Evolutionary conservation across 306 rosid genomes (phyloP).

Genomic region (Fragaria vesca): DNA sequence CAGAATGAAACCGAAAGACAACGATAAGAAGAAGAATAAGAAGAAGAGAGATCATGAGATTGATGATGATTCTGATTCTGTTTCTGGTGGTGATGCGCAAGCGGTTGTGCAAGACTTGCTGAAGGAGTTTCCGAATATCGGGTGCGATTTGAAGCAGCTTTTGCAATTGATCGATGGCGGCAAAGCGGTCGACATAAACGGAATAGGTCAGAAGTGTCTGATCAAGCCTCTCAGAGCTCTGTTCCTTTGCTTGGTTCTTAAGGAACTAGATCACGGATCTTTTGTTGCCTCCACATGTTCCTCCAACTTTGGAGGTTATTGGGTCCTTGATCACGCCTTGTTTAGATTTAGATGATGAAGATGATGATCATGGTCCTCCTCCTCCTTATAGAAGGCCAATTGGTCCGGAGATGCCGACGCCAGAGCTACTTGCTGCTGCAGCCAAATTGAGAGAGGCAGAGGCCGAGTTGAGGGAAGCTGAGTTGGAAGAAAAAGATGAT

Average conservation of each 20-base stretch:
- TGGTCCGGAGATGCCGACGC: slow-evolving; percentile 93
- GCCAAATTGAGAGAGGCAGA: slow-evolving; percentile 90
- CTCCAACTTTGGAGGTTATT: slow-evolving; percentile 66
- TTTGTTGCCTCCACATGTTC: slow-evolving; percentile 57
- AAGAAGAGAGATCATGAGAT: slow-evolving; percentile 36
- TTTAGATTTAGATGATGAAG: slow-evolving; percentile 20
- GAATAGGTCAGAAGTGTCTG: slow-evolving; percentile 60
- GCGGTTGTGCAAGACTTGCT: slow-evolving; percentile 42
- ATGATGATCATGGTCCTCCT: too few species aligned
- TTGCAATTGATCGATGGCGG: slow-evolving; percentile 83
- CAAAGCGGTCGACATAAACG: slow-evolving; percentile 88
- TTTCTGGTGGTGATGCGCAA: slow-evolving; percentile 38
- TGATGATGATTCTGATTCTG: slow-evolving; percentile 21
- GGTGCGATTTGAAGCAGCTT: slow-evolving; percentile 70
- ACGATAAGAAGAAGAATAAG: slow-evolving; percentile 15
- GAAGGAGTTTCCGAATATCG: slow-evolving; percentile 62
- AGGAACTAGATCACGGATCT: slow-evolving; percentile 54
- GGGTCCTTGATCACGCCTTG: slow-evolving; percentile 50
- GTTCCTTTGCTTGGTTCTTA: slow-evolving; percentile 58
- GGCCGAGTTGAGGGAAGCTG: slow-evolving; percentile 69
- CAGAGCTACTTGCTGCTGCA: slow-evolving; percentile 88
- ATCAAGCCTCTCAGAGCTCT: slow-evolving; percentile 62
- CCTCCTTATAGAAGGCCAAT: too few species aligned
- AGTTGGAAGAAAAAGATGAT: slow-evolving; percentile 59
- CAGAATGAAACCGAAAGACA: slow-evolving; percentile 36